Conservation (phyloP, 176 grass and related monocot species). For the Carex parvula region DNA sequence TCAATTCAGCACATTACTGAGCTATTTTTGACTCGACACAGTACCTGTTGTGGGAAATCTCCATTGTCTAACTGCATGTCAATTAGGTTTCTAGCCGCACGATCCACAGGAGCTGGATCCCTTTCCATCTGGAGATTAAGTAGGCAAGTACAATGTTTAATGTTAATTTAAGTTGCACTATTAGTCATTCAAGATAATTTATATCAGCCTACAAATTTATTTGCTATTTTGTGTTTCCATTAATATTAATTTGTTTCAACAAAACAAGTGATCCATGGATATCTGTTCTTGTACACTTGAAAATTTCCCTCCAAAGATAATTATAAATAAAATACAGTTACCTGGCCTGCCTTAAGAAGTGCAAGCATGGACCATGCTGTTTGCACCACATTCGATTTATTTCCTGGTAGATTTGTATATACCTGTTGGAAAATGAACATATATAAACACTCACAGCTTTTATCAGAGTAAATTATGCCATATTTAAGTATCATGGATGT, state of each 20-base stretch:
- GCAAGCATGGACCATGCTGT: conserved; percentile 63
- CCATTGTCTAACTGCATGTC: conserved; percentile 50
- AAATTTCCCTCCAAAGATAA: not conserved
- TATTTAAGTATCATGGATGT: not conserved
- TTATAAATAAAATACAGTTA: conserved; percentile 14
- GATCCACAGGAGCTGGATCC: conserved; percentile 36
- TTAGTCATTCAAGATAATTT: not conserved
- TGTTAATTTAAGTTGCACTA: not conserved
- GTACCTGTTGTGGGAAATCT: conserved; percentile 69
- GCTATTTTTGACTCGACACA: too few species aligned
- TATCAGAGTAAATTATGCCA: not conserved
- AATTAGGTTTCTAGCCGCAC: conserved; percentile 48
- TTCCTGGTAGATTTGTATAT: conserved; percentile 49
- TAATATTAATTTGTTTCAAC: too few species aligned
- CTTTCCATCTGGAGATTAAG: not conserved
- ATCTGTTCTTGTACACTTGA: not conserved
- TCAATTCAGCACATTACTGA: too few species aligned
- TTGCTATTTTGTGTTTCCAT: too few species aligned
- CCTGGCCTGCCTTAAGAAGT: conserved; percentile 68
- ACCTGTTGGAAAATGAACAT: conserved; percentile 17
- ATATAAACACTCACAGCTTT: not conserved
- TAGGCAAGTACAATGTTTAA: not conserved
- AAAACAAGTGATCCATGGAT: too few species aligned
- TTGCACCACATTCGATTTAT: conserved; percentile 62
- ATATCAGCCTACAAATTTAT: too few species aligned